Evolutionary conservation across 2,329 filamentous ascomycete species (phyloP).

Genomic region (Claviceps sp.): DNA sequence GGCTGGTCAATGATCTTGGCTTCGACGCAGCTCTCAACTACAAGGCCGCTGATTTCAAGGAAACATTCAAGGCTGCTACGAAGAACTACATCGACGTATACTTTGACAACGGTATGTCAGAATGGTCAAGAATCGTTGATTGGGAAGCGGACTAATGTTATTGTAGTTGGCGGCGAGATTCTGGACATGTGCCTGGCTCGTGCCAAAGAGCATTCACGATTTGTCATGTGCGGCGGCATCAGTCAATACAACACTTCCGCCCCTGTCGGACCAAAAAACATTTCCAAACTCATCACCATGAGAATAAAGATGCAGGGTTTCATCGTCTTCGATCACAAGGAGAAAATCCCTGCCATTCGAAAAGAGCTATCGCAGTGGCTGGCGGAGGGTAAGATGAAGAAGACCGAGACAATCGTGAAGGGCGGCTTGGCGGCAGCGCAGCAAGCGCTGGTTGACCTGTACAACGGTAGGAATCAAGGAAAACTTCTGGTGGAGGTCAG

Average conservation of each 20-base stretch:
- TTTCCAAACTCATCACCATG: constrained; percentile 38
- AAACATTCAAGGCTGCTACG: constrained; percentile 47
- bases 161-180: constrained; percentile 52
- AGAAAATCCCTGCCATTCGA: constrained; percentile 43
- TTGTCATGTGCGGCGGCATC: constrained; percentile 61
- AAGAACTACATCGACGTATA: constrained; percentile 51
- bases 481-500: constrained; percentile 47
- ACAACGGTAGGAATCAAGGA: constrained; percentile 57
- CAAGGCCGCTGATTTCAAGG: constrained; percentile 47
- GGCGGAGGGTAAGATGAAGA: constrained; percentile 57
- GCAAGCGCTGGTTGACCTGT: constrained; percentile 48
- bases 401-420: constrained; percentile 56
- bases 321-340: constrained; percentile 55
- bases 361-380: constrained; percentile 54
- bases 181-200: constrained; percentile 50
- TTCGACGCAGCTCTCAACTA: constrained; percentile 59
- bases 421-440: constrained; percentile 56
- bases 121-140: not conserved
- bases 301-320: constrained; percentile 56
- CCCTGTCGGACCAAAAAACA: constrained; percentile 42
- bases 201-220: constrained; percentile 49
- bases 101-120: constrained; percentile 47
- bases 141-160: not conserved
- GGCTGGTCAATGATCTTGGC: constrained; percentile 49
- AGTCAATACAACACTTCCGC: constrained; percentile 51